These are phyloP conservation scores for Amanita exitialis DNA, from an alignment of 768 basidiomycete species.

Conservation along the genomic window DNA sequence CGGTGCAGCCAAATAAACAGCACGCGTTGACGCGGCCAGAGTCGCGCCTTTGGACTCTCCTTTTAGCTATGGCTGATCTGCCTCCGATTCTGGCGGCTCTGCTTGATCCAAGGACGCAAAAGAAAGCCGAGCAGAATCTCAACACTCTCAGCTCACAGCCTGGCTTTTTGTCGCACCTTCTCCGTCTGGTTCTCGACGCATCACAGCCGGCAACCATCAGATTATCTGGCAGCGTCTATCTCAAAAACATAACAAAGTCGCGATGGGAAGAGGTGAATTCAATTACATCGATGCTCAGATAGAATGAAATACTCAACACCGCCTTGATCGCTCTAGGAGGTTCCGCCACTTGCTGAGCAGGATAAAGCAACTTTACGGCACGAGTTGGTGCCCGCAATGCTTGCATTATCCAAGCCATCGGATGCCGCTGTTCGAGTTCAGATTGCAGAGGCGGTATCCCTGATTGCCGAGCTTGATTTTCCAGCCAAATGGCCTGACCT, in stretches of 20 bases:
- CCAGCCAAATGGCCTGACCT: conserved; percentile 82
- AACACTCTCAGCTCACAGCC: conserved; percentile 54
- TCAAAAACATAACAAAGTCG: conserved; percentile 84
- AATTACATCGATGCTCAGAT: neutral
- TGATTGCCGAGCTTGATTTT: conserved; percentile 90
- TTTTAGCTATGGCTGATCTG: conserved; percentile 49
- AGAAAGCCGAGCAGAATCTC: conserved; percentile 77
- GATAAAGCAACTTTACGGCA: conserved; percentile 69
- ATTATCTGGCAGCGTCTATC: conserved; percentile 80
- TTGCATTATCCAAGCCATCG: conserved; percentile 61
- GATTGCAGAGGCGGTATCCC: conserved; percentile 86
- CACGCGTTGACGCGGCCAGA: conserved; percentile 5
- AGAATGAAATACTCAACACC: neutral
- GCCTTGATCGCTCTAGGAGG: conserved; percentile 37
- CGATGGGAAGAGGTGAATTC: conserved; percentile 79
- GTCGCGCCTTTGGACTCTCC: neutral
- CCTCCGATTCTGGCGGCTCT: conserved; percentile 64
- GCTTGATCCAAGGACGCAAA: conserved; percentile 56
- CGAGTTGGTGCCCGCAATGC: conserved; percentile 87
- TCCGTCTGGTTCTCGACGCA: conserved; percentile 69
- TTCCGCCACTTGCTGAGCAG: conserved; percentile 52
- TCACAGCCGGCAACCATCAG: conserved; percentile 59
- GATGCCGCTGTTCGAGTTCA: conserved; percentile 74
- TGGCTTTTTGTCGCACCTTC: conserved; percentile 73
- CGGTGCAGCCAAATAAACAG: conserved; percentile 3